Evolutionary conservation across 2,329 filamentous ascomycete genomes (phyloP).

Genomic region (Celoporthe dispersa): DNA sequence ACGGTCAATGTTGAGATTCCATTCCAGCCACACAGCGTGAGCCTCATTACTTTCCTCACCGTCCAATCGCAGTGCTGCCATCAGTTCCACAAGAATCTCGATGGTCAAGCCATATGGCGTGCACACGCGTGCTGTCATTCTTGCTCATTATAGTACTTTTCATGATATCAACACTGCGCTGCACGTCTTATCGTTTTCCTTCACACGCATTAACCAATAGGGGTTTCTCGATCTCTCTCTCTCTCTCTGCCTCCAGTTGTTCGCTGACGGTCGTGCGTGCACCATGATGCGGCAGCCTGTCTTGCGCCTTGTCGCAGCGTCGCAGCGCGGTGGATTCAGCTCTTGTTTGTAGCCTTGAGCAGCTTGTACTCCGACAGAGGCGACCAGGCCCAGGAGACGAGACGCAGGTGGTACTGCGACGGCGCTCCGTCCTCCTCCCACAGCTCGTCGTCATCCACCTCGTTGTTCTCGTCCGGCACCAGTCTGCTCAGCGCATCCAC

Average conservation of each 20-base stretch:
- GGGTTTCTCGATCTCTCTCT: background rate
- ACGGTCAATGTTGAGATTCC: background rate
- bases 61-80: background rate
- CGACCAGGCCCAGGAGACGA: conserved; percentile 29
- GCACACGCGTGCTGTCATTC: background rate
- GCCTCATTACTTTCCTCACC: background rate
- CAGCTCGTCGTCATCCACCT: conserved; percentile 16
- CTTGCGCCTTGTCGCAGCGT: background rate
- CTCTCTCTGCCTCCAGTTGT: background rate
- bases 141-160: background rate
- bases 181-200: background rate
- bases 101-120: conserved; percentile 13
- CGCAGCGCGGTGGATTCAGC: background rate
- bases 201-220: background rate
- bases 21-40: background rate
- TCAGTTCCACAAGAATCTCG: background rate
- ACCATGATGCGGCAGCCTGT: background rate
- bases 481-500: conserved; percentile 24
- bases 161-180: background rate
- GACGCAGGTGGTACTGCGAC: conserved; percentile 24
- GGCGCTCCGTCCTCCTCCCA: conserved; percentile 24
- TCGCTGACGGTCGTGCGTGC: too few relatives aligned
- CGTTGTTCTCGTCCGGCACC: conserved; percentile 14
- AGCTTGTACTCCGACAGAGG: conserved; percentile 29
- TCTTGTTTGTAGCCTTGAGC: conserved; percentile 17